Base-by-base conservation (phyloP, 768 basidiomycete genomes). In the Artomyces pyxidatus region DNA sequence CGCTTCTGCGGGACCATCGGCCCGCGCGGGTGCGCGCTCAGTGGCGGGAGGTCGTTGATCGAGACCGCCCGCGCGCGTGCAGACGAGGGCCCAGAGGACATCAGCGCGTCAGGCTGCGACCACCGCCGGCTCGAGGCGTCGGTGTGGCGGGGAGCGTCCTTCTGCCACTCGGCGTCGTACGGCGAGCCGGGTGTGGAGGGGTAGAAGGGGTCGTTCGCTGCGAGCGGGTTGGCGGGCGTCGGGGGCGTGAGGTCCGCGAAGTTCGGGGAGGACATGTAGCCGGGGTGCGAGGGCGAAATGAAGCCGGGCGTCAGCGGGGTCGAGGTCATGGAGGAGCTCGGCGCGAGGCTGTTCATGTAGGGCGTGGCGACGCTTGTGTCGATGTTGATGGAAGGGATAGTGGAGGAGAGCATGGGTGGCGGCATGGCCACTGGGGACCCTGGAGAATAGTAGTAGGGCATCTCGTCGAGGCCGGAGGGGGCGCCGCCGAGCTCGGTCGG, bases 1-100 rank as follows among this genome's bases (percentile, higher is more conserved):
- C 84, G 80, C 26, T 56, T 65, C 61, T 89, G 87, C 9, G 83
- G 85, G 12, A 89, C 65, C 58, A 85, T 51, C 1, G 53, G 53
- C 1, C 56, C 56, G 16, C 81, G n/a, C 71, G 14, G 26, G 17
- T 23, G 29, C 16, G 47, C 49, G 40, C 41, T 54, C 4, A 46
- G 30, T 10, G 54, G 51, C 11, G 43, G 29, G 23, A 54, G 27
- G 7, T 52, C 58, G 11, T 45, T 39, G 12, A 59, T 40, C 38
- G 48, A 12, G 48, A 52, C 12, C 25, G 49, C 4, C 7, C 16
- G 8, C 21, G 11, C 8, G 58, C 60, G 14, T 56, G 60, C 10
- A 21, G 42, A 30, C 42, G 42, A 19, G 11, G 30, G 45, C 21
- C 22, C n/a, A 21, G 39, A 41, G 39, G 2, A 2, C 3, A 3